These are phyloP conservation scores for Epichloe scottii DNA, from an alignment of 2,329 filamentous ascomycete species.

Conservation along the genomic window DNA sequence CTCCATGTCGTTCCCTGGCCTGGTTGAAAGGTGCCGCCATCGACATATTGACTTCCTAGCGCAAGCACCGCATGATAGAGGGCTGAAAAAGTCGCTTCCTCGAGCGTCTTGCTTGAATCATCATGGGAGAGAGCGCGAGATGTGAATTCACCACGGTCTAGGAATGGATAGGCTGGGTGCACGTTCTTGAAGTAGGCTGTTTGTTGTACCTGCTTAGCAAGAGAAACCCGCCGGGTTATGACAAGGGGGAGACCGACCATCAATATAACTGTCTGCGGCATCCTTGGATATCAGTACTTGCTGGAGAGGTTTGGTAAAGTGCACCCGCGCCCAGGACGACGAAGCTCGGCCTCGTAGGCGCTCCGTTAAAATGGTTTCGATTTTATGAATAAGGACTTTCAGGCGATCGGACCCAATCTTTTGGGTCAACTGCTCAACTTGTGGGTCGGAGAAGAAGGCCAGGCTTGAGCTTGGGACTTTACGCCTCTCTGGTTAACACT, in stretches of 20 bases:
- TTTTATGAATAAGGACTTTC: conserved; percentile 7
- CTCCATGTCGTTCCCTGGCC: conserved; percentile 10
- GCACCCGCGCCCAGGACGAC: neutral
- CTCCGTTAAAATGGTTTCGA: conserved; percentile 7
- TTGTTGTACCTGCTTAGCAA: neutral
- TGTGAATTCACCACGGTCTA: conserved; percentile 12
- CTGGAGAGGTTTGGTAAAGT: conserved; percentile 1
- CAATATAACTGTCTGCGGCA: neutral
- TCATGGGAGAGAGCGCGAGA: neutral
- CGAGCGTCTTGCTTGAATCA: neutral
- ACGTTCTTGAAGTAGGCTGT: conserved; percentile 24
- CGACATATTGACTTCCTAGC: conserved; percentile 21
- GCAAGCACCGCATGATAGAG: conserved; percentile 21
- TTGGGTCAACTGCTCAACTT: conserved; percentile 15
- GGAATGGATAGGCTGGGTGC: conserved; percentile 25
- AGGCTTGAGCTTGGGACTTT: conserved; percentile 14
- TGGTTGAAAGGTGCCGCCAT: conserved; percentile 10
- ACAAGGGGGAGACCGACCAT: neutral
- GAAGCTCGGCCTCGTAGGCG: neutral
- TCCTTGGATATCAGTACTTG: neutral
- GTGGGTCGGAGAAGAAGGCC: conserved; percentile 23
- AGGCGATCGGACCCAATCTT: conserved; percentile 9
- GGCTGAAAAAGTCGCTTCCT: conserved; percentile 17
- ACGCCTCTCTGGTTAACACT: neutral
- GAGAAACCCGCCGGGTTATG: fast-evolving